These are phyloP conservation scores for Cordyceps farinosa DNA, from an alignment of 2,329 filamentous ascomycete genomes.

Conservation along the genomic window DNA sequence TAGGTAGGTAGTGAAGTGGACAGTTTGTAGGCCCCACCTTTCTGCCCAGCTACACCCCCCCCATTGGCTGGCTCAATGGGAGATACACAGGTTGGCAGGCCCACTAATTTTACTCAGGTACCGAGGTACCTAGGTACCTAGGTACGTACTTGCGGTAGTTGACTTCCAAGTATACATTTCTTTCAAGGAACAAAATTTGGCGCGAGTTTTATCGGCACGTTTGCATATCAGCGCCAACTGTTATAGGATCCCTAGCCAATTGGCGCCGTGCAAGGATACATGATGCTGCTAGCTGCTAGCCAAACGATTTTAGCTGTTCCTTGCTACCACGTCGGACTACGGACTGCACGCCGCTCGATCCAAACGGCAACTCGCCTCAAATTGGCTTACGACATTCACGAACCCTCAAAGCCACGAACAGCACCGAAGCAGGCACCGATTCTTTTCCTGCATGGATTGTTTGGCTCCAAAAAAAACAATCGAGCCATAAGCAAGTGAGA, in stretches of 20 bases:
- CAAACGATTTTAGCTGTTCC: background rate
- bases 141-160: background rate
- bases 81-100: background rate
- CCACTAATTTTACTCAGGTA: background rate
- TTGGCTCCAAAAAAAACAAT: constrained; percentile 95
- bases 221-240: background rate
- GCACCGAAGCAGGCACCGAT: constrained; percentile 57
- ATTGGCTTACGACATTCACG: constrained; percentile 65
- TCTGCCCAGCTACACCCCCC: background rate
- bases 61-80: background rate
- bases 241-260: no score
- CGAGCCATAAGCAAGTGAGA: constrained; percentile 88
- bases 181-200: background rate
- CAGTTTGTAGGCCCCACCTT: constrained; percentile 13
- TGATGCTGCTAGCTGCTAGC: background rate
- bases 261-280: background rate
- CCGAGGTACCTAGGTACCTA: background rate
- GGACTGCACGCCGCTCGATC: background rate
- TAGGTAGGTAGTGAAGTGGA: background rate
- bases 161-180: background rate
- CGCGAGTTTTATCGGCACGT: background rate
- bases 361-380: background rate
- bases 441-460: constrained; percentile 86
- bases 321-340: background rate
- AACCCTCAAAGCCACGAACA: constrained; percentile 44